Evolutionary conservation across 192 early-diverging fungal species (phyloP), one percentile per base, ranked within the genome.

Genomic region (Helicostylum pulchrum): DNA sequence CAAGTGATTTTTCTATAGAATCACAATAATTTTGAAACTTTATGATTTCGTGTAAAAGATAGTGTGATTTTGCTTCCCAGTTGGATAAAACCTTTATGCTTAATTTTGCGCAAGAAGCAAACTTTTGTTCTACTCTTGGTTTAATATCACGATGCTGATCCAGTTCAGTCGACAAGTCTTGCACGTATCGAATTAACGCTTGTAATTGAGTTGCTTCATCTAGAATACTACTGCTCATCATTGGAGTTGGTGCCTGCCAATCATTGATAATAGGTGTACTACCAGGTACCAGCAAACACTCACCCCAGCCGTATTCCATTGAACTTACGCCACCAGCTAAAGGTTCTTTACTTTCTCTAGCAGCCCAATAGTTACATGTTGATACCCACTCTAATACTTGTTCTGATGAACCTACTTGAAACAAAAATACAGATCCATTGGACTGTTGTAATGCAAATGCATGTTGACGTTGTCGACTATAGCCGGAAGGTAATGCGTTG

Each of bases 311-410:
- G 65, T 92, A 96, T 65, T 99, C 96, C 76, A 90, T 85, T 64
- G 89, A 96, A 55, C 90, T 85, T 4, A 93, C 85, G 26, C 90
- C 92, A 46, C 94, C 95, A 14, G 82, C 71, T 75, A 97, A 74
- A 3, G 96, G 96, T 61, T 94, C 94, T 74, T 91, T 94, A 61
- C 89, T 93, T 56, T 88, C 89, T 31, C 94, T 77, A 7, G 94
- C 92, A 3, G 95, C 94, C 95, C 95, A 99, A 72, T 90, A 93
- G 77, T 97, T 99, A 63, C 95, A 91, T n/a, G 89, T 91, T 0
- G 83, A 70, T 0, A 92, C 90, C 96, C 96, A 99, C 53, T 84
- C 88, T 20, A 81, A 80, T 23, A 94, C 79, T 62, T 87, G 85
- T 34, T 88, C 83, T 42, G 79, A 78, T 2, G 81, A 87, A 14